Evolutionary conservation across 176 grass and related monocot species (phyloP).

Genomic region (Hyparrhenia diplandra): DNA sequence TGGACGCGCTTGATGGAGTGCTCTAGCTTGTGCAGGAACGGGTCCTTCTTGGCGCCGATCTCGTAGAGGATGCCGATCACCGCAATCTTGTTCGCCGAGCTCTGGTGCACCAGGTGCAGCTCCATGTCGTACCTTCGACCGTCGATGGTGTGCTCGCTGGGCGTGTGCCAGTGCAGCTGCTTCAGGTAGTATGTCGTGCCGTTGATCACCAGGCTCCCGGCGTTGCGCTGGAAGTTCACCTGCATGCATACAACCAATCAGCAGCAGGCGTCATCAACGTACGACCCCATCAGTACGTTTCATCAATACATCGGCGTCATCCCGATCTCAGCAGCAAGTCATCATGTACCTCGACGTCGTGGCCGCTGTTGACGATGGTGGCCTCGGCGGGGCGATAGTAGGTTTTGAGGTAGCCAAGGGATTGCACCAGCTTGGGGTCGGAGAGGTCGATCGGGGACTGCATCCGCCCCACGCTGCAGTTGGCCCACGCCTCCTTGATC

Average conservation of each 20-base stretch:
- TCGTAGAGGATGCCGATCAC: slow-evolving; percentile 58
- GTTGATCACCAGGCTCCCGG: slow-evolving; percentile 50
- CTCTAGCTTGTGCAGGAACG: slow-evolving; percentile 49
- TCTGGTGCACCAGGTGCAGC: slow-evolving; percentile 74
- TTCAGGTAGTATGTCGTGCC: slow-evolving; percentile 44
- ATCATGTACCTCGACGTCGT: slow-evolving; percentile 49
- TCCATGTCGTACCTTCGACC: slow-evolving; percentile 62
- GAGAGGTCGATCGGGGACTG: slow-evolving; percentile 75
- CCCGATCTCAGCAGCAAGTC: neutral
- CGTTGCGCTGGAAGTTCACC: slow-evolving; percentile 39
- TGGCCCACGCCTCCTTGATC: slow-evolving; percentile 28
- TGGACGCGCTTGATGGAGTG: slow-evolving; percentile 26
- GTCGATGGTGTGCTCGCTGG: slow-evolving; percentile 70
- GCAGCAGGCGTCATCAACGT: too few relatives aligned
- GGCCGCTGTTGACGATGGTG: slow-evolving; percentile 52
- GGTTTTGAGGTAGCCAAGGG: slow-evolving; percentile 38
- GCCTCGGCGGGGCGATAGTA: slow-evolving; percentile 43
- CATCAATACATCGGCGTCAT: too few relatives aligned
- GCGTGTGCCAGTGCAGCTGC: slow-evolving; percentile 82
- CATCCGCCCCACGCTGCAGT: slow-evolving; percentile 40
- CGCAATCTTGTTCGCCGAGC: slow-evolving; percentile 26
- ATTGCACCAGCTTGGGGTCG: slow-evolving; percentile 11
- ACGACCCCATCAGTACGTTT: too few relatives aligned
- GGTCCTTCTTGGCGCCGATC: slow-evolving; percentile 21
- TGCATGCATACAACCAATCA: neutral